Conservation (phyloP, 2,329 filamentous ascomycete species). For the Hortaea sp. region DNA sequence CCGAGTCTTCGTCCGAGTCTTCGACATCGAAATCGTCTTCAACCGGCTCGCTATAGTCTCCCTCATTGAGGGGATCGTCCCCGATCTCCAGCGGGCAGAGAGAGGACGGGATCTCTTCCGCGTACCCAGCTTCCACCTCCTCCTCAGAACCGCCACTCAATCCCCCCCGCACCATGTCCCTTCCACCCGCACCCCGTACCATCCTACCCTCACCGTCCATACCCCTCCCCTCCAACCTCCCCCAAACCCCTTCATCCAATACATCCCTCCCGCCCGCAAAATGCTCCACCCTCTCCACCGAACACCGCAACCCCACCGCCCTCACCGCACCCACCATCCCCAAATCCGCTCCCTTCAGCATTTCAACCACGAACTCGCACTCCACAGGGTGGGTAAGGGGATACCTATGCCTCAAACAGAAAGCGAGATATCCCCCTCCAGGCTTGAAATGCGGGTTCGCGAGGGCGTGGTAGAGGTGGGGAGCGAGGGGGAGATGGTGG, state of each 20-base stretch:
- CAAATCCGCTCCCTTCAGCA: slow-evolving; percentile 20
- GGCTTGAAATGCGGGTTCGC: slow-evolving; percentile 27
- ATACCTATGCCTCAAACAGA: slow-evolving; percentile 16
- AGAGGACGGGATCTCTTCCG: neutral
- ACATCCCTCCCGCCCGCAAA: too few species aligned
- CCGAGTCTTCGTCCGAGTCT: neutral
- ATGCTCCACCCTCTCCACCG: neutral
- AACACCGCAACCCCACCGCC: slow-evolving; percentile 6
- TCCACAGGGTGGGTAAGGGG: slow-evolving; percentile 11
- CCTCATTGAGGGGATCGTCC: neutral
- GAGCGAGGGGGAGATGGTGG: slow-evolving; percentile 28
- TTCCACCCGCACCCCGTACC: neutral
- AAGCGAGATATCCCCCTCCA: slow-evolving; percentile 10
- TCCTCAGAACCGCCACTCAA: neutral
- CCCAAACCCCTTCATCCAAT: too few species aligned
- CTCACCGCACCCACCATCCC: slow-evolving; percentile 11
- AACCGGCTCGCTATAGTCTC: neutral
- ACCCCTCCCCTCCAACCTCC: too few species aligned
- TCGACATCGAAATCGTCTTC: neutral
- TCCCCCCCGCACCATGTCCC: neutral
- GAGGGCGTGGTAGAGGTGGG: slow-evolving; percentile 24
- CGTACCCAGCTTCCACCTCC: neutral
- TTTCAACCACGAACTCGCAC: slow-evolving; percentile 10
- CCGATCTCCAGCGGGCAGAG: neutral
- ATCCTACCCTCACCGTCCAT: neutral